phyloP scores from a whole-genome alignment of 306 rosid species.

The Senna siamea region DNA sequence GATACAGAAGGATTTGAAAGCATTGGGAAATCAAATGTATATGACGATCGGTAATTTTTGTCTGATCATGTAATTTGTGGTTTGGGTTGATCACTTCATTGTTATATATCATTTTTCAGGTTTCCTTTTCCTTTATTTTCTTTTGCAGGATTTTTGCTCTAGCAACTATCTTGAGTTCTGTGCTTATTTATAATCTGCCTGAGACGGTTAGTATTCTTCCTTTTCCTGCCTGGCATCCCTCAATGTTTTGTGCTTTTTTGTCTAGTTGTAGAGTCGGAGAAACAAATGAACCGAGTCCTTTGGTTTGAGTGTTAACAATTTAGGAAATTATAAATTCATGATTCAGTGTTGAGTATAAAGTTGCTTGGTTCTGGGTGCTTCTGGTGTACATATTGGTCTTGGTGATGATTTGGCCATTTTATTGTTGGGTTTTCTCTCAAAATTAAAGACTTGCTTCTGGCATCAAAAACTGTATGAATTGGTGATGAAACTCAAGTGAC shows the following conservation, averaged over 20 bases:
- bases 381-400: slow-evolving; percentile 9
- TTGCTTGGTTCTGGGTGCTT: not conserved
- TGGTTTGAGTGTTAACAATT: slow-evolving; percentile 2
- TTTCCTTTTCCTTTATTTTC: slow-evolving; percentile 38
- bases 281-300: not conserved
- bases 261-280: slow-evolving; percentile 17
- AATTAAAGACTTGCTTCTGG: not conserved
- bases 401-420: not conserved
- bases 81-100: not conserved
- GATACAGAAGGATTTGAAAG: slow-evolving; percentile 98
- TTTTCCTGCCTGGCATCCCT: not conserved
- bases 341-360: slow-evolving; percentile 5
- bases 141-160: slow-evolving; percentile 83
- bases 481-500: too few relatives aligned
- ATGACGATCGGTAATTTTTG: slow-evolving; percentile 86
- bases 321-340: slow-evolving; percentile 5
- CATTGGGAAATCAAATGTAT: slow-evolving; percentile 89
- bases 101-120: slow-evolving; percentile 14
- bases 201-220: slow-evolving; percentile 71
- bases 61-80: slow-evolving; percentile 32
- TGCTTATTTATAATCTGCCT: slow-evolving; percentile 85
- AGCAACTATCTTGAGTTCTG: slow-evolving; percentile 94
- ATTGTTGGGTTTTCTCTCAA: not conserved
- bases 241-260: slow-evolving; percentile 24
- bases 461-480: not conserved